Evolutionary conservation across 2,329 filamentous ascomycete species (phyloP).

Genomic region (Clonostachys rhizophaga): DNA sequence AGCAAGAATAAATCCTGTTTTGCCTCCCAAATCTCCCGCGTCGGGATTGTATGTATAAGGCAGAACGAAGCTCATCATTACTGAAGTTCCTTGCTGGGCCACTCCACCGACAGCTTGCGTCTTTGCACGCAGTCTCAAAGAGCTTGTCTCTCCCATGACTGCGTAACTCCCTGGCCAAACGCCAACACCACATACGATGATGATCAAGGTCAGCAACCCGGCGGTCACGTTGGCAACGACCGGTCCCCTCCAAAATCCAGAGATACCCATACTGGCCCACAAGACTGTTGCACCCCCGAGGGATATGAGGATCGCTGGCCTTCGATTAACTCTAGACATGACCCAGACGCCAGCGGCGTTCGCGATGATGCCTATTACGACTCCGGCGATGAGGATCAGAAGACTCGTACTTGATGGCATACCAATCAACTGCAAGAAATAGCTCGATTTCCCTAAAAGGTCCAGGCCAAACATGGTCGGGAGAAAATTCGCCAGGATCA

Average conservation of each 20-base stretch:
- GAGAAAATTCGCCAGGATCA: conserved; percentile 32
- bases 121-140: conserved; percentile 10
- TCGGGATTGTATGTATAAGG: conserved; percentile 20
- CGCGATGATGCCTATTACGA: conserved; percentile 34
- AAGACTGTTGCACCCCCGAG: conserved; percentile 22
- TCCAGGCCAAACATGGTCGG: conserved; percentile 39
- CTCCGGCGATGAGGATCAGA: conserved; percentile 37
- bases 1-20: conserved; percentile 32
- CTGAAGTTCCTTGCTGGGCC: conserved; percentile 26
- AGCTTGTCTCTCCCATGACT: conserved; percentile 23
- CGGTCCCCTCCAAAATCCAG: conserved; percentile 17
- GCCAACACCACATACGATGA: conserved; percentile 32
- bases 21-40: conserved; percentile 28
- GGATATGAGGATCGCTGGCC: conserved; percentile 28
- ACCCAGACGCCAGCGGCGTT: conserved; percentile 38
- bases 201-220: neutral
- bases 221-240: neutral
- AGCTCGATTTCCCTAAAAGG: conserved; percentile 34
- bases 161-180: conserved; percentile 35
- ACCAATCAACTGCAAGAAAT: conserved; percentile 28
- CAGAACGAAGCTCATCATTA: conserved; percentile 14
- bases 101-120: conserved; percentile 33
- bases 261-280: conserved; percentile 40
- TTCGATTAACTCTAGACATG: conserved; percentile 30
- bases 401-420: conserved; percentile 22